Evolutionary conservation across 2,329 filamentous ascomycete species (phyloP).

Genomic region (Pezicula radicicola): DNA sequence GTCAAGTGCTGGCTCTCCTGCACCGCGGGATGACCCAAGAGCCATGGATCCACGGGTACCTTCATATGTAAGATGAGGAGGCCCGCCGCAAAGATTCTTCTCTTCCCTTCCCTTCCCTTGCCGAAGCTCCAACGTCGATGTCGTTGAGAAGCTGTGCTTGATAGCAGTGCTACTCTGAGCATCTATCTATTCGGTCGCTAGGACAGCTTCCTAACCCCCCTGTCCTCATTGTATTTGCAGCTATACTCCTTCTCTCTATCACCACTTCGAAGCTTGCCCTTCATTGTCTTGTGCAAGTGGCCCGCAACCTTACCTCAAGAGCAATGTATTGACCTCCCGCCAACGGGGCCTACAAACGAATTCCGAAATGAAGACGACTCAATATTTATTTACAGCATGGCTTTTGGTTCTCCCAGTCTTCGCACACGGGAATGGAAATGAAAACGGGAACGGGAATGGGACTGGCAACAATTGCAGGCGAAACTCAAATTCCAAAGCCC

Average conservation of each 20-base stretch:
- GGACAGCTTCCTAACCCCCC: too few species aligned
- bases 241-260: slow-evolving; percentile 12
- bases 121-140: too few species aligned
- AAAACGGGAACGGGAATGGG: too few species aligned
- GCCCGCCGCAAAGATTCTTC: slow-evolving; percentile 14
- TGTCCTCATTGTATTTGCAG: slow-evolving; percentile 6
- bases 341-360: slow-evolving; percentile 3
- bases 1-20: slow-evolving; percentile 8
- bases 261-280: slow-evolving; percentile 8
- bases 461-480: too few species aligned
- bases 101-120: neutral
- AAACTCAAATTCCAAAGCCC: too few species aligned
- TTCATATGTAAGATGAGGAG: slow-evolving; percentile 19
- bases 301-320: slow-evolving; percentile 5
- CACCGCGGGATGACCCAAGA: slow-evolving; percentile 17
- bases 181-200: too few species aligned
- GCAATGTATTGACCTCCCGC: slow-evolving; percentile 21
- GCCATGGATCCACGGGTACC: neutral
- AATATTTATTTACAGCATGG: neutral
- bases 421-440: too few species aligned
- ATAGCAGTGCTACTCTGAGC: too few species aligned
- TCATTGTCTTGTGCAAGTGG: slow-evolving; percentile 10
- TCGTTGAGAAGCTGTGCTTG: too few species aligned
- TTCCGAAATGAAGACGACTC: neutral
- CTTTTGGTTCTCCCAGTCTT: neutral